Base-by-base conservation (phyloP, 768 basidiomycete species). In the Lentinula detonsa region DNA sequence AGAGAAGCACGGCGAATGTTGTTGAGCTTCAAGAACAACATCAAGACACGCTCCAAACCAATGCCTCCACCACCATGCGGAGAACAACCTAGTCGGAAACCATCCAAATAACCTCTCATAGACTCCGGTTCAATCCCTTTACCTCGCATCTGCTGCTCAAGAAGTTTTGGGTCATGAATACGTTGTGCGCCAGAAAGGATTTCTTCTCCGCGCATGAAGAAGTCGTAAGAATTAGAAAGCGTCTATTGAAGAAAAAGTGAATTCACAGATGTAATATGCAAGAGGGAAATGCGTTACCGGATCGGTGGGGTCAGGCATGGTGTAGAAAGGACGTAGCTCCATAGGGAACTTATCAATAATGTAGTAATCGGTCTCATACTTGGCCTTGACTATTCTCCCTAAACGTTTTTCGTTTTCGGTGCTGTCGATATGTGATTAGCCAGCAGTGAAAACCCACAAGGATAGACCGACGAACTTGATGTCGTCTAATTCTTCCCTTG, bases 131-230 rank as follows among this genome's bases (percentile, higher is more conserved):
- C 91, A 64, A 98, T 88, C 11, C 92, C 93, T 71, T 90, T 91
- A 65, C 76, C 78, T 61, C 80, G 81, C 95, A 98, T 98, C 74
- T 91, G 85, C 75, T 92, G 84, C 57, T 78, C 79, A 63, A 98
- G 85, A 57, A 98, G 77, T 10, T 75, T 74, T 5, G 97, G 84
- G 66, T 98, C 94, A 75, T 99, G 97, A 59, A 98, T 88, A 74
- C 97, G 94, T 73, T 99, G 97, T 31, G 96, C 97, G 15, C 97
- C 97, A 3, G 96, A 98, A 43, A 98, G 81, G 69, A 99, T 98
- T 74, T 99, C 97, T 75, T 99, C 95, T 10, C 97, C 97, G 35
- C 97, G 86, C 96, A 99, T 98, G 84, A 99, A 98, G 78, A 99
- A 98, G 76, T 99, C 97, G 74, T 98, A 99, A 23, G 97, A 98